Evolutionary conservation across 371 early-diverging fungal species (phyloP).

Genomic region (Mucor piriformis): DNA sequence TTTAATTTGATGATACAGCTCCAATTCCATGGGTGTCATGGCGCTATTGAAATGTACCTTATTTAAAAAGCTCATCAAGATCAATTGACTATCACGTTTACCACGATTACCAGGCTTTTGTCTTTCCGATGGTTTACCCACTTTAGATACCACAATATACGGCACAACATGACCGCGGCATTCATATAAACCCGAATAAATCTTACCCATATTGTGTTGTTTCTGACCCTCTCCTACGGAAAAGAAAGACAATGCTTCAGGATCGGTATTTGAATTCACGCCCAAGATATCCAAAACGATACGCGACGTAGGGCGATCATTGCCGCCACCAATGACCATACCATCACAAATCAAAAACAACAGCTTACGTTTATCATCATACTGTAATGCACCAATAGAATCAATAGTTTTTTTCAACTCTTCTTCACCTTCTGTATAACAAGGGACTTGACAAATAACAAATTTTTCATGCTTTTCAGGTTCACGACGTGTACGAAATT

Average conservation of each 20-base stretch:
- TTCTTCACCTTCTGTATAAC: constrained; percentile 85
- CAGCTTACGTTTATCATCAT: constrained; percentile 73
- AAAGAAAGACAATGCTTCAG: constrained; percentile 85
- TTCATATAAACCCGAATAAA: constrained; percentile 90
- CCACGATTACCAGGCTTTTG: constrained; percentile 86
- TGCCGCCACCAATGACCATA: constrained; percentile 89
- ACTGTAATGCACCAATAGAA: constrained; percentile 67
- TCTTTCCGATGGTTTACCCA: constrained; percentile 73
- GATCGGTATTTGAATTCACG: constrained; percentile 76
- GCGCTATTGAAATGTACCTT: constrained; percentile 72
- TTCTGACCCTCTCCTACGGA: constrained; percentile 85
- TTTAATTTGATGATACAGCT: constrained; percentile 88
- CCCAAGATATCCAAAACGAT: constrained; percentile 87
- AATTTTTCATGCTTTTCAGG: constrained; percentile 91
- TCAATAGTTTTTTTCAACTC: constrained; percentile 72
- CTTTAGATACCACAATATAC: constrained; percentile 83
- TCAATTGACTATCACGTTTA: constrained; percentile 85
- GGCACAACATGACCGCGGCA: constrained; percentile 82
- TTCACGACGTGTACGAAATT: constrained; percentile 63
- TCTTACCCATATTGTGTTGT: constrained; percentile 87
- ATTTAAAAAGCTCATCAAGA: constrained; percentile 81
- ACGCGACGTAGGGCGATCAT: constrained; percentile 88
- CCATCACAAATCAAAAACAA: constrained; percentile 85
- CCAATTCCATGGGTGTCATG: constrained; percentile 89
- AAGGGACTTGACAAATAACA: constrained; percentile 87